Base-by-base conservation (phyloP, 768 basidiomycete genomes). In the Serendipita sp. region DNA sequence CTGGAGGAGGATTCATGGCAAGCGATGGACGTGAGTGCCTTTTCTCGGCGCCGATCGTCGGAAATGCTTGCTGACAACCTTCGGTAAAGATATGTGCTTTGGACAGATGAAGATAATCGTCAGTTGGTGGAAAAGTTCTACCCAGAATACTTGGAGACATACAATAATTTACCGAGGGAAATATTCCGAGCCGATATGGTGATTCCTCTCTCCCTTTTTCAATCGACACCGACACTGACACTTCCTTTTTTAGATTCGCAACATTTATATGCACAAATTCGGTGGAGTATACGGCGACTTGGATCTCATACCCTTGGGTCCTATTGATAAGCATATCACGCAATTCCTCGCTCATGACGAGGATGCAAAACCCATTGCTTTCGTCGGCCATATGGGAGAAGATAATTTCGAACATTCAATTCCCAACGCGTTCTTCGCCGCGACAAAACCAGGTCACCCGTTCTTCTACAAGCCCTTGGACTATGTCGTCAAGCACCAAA, bases 401-500 rank as follows among this genome's bases (percentile, higher is more conserved):
- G 56, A 60, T 30, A 60, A 38, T 37, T 60, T 34, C 34, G 56
- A 60, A 37, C 56, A 60, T n/a, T 60, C 56, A 30, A 60, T 60
- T 24, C 56, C 56, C 24, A 60, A 60, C 37, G 56, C 56, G n/a
- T 60, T 60, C 30, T 24, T 60, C 16, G 56, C 56, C 4, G 10
- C 56, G 16, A 34, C 56, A 4, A 35, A n/a, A 18, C 56, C 28
- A 10, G 18, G 18, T 8, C 56, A 60, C 37, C 56, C 56, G 28
- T 60, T 60, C 34, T 60, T 10, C 16, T 37, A 24, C 56, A n/a
- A n/a, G 18, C 56, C 56, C 10, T 35, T 60, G 28, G 56, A 60
- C 8, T 60, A 28, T 32, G 37, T 60, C 8, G 8, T 10, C 28
- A 38, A 34, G 56, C 56, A 60, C 18, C 28, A n/a, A 35, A 37